Conservation (phyloP, 192 early-diverging fungal genomes). For the Pilaira anomala region DNA sequence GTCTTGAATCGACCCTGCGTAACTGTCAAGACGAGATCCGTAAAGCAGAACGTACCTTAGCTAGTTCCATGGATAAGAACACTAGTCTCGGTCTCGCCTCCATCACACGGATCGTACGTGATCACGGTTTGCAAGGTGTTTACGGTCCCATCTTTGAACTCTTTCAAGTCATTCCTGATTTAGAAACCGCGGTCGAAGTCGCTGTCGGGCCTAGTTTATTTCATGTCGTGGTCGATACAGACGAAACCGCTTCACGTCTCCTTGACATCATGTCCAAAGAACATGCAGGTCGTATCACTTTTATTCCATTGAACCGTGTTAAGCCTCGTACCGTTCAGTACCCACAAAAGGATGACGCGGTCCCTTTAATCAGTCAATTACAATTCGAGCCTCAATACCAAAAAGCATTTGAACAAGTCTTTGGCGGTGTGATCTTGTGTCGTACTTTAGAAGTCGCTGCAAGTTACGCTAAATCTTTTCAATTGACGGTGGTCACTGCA, state of each 20-base stretch:
- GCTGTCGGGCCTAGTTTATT: constrained; percentile 88
- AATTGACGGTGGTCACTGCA: constrained; percentile 82
- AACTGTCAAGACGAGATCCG: constrained; percentile 72
- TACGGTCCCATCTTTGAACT: constrained; percentile 92
- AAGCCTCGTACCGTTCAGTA: constrained; percentile 57
- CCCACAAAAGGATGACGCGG: constrained; percentile 66
- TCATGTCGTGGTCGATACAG: constrained; percentile 94
- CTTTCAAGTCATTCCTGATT: constrained; percentile 82
- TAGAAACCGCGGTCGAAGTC: constrained; percentile 84
- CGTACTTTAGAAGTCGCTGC: constrained; percentile 77
- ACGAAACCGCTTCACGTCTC: constrained; percentile 79
- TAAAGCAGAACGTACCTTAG: constrained; percentile 68
- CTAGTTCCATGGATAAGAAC: constrained; percentile 76
- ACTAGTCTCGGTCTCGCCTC: constrained; percentile 77
- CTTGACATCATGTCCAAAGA: constrained; percentile 57
- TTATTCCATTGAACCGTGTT: constrained; percentile 93
- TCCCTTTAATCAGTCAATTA: constrained; percentile 81
- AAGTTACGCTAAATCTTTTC: constrained; percentile 71
- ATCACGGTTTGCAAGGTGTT: constrained; percentile 65
- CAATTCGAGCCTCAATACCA: constrained; percentile 65
- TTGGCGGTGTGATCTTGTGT: constrained; percentile 89
- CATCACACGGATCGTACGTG: constrained; percentile 64
- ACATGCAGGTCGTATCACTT: constrained; percentile 83
- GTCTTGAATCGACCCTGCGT: constrained; percentile 59
- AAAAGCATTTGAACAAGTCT: constrained; percentile 85